These are phyloP conservation scores for Plasmodium yoelii DNA, from an alignment of 169 alveolate species.

Conservation along the genomic window DNA sequence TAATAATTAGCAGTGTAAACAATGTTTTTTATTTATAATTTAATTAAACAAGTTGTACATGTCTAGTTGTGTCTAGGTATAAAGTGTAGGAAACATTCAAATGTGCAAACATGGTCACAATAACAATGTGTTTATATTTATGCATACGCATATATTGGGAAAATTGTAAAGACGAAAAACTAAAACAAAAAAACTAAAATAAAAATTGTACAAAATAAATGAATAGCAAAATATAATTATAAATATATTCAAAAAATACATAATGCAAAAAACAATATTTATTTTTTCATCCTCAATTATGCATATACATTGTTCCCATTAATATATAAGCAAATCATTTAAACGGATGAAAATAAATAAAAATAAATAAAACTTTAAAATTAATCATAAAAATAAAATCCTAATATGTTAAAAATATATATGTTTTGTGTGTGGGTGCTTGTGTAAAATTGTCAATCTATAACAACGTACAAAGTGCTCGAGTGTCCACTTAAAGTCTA, in stretches of 20 bases:
- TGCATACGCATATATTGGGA: too few species aligned
- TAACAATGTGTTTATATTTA: background rate
- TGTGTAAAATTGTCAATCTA: conserved; percentile 1
- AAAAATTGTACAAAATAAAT: conserved; percentile 13
- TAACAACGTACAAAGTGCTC: conserved; percentile 5
- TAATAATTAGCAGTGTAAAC: conserved; percentile 15
- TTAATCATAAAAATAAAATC: conserved; percentile 1
- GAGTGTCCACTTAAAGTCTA: conserved; percentile 7
- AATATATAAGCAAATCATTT: conserved; percentile 1
- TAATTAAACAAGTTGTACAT: background rate
- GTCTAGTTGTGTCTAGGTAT: conserved; percentile 11
- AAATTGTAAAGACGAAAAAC: conserved; percentile 21
- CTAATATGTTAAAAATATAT: conserved; percentile 9
- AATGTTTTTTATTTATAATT: conserved; percentile 6
- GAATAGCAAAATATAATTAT: background rate
- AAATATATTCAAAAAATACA: conserved; percentile 29
- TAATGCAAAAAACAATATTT: conserved; percentile 9
- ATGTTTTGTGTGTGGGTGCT: background rate
- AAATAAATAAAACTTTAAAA: conserved; percentile 12
- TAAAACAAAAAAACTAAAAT: conserved; percentile 34
- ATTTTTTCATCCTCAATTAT: background rate
- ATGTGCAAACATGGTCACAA: background rate
- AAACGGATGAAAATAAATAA: conserved; percentile 1
- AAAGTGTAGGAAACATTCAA: conserved; percentile 1
- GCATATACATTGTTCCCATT: background rate